phyloP scores from a whole-genome alignment of 2,329 filamentous ascomycete genomes.

The Thermoascus crustaceus region DNA sequence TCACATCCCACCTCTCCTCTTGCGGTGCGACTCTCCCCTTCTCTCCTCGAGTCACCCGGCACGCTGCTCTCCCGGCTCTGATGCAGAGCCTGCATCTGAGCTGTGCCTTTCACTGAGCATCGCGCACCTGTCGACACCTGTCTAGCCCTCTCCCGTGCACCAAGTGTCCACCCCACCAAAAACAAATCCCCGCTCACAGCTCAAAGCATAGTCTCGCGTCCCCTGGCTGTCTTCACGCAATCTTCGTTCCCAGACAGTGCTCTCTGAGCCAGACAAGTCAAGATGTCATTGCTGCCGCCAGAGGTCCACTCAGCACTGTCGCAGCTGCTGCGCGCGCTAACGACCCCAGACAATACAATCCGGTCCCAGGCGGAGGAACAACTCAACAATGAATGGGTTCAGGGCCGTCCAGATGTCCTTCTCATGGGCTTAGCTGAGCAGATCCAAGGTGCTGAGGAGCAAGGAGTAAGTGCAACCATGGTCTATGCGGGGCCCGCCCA shows the following conservation, averaged over 20 bases:
- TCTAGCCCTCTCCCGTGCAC: conserved; percentile 4
- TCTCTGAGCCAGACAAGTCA: conserved; percentile 17
- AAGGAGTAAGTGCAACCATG: conserved; percentile 49
- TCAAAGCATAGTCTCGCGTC: conserved; percentile 3
- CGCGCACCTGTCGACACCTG: conserved; percentile 1
- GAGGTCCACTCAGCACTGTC: conserved; percentile 78
- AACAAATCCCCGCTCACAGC: conserved; percentile 16
- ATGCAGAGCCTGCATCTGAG: conserved; percentile 18
- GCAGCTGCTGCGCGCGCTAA: conserved; percentile 79
- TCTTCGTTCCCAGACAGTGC: neutral
- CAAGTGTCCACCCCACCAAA: conserved; percentile 18
- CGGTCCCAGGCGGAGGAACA: conserved; percentile 84
- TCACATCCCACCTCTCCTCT: conserved; percentile 10
- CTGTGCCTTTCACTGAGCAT: conserved; percentile 10
- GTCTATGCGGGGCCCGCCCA: neutral
- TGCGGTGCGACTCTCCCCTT: conserved; percentile 8
- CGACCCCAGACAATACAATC: conserved; percentile 79
- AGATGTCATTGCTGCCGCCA: conserved; percentile 77
- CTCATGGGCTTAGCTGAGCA: conserved; percentile 94
- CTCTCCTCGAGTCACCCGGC: conserved; percentile 7
- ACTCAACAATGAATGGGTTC: conserved; percentile 83
- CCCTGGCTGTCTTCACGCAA: neutral
- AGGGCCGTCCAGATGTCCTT: conserved; percentile 70
- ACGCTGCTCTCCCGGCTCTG: conserved; percentile 14
- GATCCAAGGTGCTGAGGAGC: conserved; percentile 67